Base-by-base conservation (phyloP, 1,139 yeast species). In the Spathaspora sp. region DNA sequence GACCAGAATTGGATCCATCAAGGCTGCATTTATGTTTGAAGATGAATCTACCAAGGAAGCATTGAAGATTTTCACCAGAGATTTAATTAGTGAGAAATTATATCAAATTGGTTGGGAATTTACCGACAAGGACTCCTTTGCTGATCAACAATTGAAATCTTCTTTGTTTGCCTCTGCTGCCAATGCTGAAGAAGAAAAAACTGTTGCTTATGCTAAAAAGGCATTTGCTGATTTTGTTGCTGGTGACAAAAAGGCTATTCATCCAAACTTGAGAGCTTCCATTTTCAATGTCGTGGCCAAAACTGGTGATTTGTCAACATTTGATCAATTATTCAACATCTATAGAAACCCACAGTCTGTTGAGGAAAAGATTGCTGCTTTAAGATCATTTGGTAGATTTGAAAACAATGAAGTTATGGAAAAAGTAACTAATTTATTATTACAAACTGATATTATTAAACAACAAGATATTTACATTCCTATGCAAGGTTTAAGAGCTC, bases 401-500 rank as follows among this genome's bases (percentile, higher is more conserved):
- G 79, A 76, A 51, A 79, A 84, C 53, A 68, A 73, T 5, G 74
- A 72, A 41, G 70, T 88, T 46, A 74, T 86, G 51, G 69, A 78
- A 54, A 83, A 81, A 66, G 82, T 89, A 11, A 71, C 86, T 44
- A 75, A 68, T 3, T 73, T 79, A 58, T 66, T 88, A 52, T 75
- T 88, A 51, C 84, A 87, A 60, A 84, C 89, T 31, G 80, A 85
- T 31, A 72, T 82, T 34, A 76, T 90, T 54, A 84, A 87, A 60
- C 72, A 81, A 26, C 98, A 91, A 72, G 98, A 91, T 65, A 80
- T 88, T 47, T 84, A 83, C 63, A 78, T 85, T 51, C 90, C 95
- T 56, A 74, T 91, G 78, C 79, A 72, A 51, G 90, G 95, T 37
- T 70, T 89, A 68, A 74, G 86, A 58, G 60, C 79, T 15, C 83